Percentiles rank a stretch among this genome's conserved stretches.
Evolutionary conservation across 1,139 yeast species (phyloP).

Genomic region (Entelexis paramagnoliae): DNA sequence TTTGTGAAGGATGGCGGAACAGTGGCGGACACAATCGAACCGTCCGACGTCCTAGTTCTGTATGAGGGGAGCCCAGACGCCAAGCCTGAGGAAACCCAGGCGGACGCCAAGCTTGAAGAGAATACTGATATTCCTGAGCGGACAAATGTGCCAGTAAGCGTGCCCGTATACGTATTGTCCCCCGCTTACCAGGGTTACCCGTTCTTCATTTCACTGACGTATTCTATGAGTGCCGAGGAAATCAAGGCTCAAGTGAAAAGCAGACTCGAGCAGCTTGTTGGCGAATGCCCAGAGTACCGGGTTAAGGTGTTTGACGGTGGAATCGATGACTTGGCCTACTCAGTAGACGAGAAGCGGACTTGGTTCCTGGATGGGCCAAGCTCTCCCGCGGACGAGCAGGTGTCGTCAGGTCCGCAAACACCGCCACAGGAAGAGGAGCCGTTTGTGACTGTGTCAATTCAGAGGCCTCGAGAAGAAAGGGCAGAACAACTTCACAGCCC

Average conservation of each 20-base stretch:
- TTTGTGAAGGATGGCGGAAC: conserved; percentile 56
- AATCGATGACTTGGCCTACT: conserved; percentile 9
- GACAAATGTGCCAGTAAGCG: not conserved
- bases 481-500: conserved; percentile 3
- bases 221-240: not conserved
- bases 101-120: not conserved
- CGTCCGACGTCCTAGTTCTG: conserved; percentile 54
- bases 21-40: conserved; percentile 58
- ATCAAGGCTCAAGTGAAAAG: not conserved
- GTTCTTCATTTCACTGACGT: not conserved
- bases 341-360: conserved; percentile 1
- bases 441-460: not conserved
- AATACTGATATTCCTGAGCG: not conserved
- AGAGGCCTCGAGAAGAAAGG: not conserved
- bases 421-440: conserved; percentile 9
- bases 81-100: not conserved
- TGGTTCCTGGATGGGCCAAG: not conserved
- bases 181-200: not conserved
- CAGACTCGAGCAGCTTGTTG: not conserved
- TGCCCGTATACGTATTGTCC: conserved; percentile 10
- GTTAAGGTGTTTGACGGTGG: conserved; percentile 6
- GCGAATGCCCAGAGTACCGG: not conserved
- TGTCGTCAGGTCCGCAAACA: not conserved
- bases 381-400: not conserved
- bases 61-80: conserved; percentile 42